phyloP scores from a whole-genome alignment of 2,329 filamentous ascomycete species.

The Parastagonospora avenae region DNA sequence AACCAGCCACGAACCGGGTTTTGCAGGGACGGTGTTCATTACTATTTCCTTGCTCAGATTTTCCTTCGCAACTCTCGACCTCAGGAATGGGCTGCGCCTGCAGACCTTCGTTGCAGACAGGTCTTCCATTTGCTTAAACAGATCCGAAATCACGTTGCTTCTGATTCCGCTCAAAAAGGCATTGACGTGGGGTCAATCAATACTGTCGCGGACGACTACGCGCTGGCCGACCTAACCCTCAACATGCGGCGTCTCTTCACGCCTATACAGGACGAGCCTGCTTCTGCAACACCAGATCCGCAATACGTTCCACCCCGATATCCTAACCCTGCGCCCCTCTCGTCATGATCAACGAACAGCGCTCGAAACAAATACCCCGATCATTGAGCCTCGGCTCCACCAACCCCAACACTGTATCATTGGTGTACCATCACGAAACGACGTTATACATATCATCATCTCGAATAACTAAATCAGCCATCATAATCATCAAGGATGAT shows the following conservation, averaged over 20 bases:
- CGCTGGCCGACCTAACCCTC: conserved; percentile 66
- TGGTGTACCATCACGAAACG: conserved; percentile 25
- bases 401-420: conserved; percentile 24
- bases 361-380: neutral
- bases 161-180: conserved; percentile 68
- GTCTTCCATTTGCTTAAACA: conserved; percentile 66
- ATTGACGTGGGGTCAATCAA: conserved; percentile 71
- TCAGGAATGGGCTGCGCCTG: conserved; percentile 59
- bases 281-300: neutral
- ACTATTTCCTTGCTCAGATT: conserved; percentile 72
- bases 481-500: conserved; percentile 18
- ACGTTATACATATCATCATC: conserved; percentile 9
- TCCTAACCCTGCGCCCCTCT: neutral
- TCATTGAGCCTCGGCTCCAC: neutral
- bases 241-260: conserved; percentile 75
- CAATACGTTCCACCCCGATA: conserved; percentile 4
- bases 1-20: conserved; percentile 69
- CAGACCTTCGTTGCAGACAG: conserved; percentile 66
- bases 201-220: conserved; percentile 71
- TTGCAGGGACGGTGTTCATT: conserved; percentile 73
- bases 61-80: conserved; percentile 64
- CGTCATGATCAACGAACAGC: neutral
- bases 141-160: conserved; percentile 64
- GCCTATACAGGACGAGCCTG: conserved; percentile 52
- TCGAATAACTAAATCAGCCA: conserved; percentile 8